Evolutionary conservation across 495 filamentous ascomycete species (phyloP).

Genomic region (Lasiosphaeriaceae sp.): DNA sequence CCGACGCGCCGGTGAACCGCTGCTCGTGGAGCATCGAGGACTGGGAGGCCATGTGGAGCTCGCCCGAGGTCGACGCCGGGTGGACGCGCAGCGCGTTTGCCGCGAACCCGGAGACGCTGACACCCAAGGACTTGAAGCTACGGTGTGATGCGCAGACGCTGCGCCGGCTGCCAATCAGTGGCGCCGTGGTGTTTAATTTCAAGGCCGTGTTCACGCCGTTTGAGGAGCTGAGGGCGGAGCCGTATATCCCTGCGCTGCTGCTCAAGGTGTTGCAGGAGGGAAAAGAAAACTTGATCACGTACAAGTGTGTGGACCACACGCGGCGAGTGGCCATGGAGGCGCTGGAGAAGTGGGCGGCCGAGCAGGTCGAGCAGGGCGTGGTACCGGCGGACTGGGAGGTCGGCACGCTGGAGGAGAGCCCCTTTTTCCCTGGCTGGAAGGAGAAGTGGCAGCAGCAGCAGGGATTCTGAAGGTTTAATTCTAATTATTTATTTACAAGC

Average conservation of each 20-base stretch:
- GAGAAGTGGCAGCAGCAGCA: constrained; percentile 78
- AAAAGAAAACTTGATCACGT: constrained; percentile 71
- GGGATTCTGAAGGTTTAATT: constrained; percentile 39
- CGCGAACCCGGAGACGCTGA: constrained; percentile 36
- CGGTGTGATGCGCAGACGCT: constrained; percentile 95
- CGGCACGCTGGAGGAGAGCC: constrained; percentile 73
- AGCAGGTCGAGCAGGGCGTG: constrained; percentile 65
- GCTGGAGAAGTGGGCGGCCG: constrained; percentile 61
- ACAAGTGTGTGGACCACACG: constrained; percentile 83
- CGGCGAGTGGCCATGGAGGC: constrained; percentile 70
- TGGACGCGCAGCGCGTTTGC: constrained; percentile 24
- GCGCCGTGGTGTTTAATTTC: constrained; percentile 82
- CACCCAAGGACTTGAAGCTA: constrained; percentile 59
- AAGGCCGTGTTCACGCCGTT: constrained; percentile 84
- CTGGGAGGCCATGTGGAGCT: constrained; percentile 64
- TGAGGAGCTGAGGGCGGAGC: constrained; percentile 67
- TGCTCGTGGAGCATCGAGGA: constrained; percentile 86
- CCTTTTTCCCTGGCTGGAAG: constrained; percentile 79
- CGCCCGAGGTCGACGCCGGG: constrained; percentile 11
- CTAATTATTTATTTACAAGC: too few relatives aligned
- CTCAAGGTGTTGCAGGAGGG: constrained; percentile 66
- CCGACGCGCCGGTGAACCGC: constrained; percentile 74
- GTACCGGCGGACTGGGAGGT: constrained; percentile 65
- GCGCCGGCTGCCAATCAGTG: constrained; percentile 73
- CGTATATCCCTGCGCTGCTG: constrained; percentile 66